Conservation (phyloP, 2,329 filamentous ascomycete species). For the Chrysoporthe cubensis region DNA sequence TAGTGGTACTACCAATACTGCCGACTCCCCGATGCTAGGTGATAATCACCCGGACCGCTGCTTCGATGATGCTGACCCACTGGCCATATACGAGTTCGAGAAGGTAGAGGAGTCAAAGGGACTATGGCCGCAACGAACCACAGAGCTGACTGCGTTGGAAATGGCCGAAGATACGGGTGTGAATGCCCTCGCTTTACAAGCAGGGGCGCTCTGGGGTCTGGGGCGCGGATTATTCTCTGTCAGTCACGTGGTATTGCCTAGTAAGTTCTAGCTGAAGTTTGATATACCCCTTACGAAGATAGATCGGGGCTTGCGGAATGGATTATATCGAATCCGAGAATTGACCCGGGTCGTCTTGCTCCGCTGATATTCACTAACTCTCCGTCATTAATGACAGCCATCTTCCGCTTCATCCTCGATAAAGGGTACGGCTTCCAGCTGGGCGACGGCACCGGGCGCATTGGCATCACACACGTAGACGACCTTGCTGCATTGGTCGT, state of each 20-base stretch:
- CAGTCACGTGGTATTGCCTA: constrained; percentile 44
- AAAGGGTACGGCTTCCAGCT: constrained; percentile 12
- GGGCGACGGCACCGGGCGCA: background rate
- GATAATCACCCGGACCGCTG: constrained; percentile 36
- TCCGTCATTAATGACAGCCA: background rate
- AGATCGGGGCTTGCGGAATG: background rate
- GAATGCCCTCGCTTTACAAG: constrained; percentile 50
- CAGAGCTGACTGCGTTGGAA: constrained; percentile 48
- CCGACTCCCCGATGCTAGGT: constrained; percentile 44
- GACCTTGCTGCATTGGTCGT: constrained; percentile 12
- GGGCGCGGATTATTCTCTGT: constrained; percentile 48
- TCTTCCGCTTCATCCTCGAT: constrained; percentile 1
- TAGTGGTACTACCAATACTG: constrained; percentile 49
- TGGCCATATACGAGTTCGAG: constrained; percentile 49
- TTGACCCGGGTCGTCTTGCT: background rate
- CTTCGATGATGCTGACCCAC: constrained; percentile 44
- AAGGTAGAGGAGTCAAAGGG: constrained; percentile 41
- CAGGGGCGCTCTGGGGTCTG: constrained; percentile 51
- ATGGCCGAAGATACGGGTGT: constrained; percentile 44
- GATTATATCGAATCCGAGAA: background rate
- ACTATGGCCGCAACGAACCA: constrained; percentile 47
- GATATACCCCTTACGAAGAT: background rate
- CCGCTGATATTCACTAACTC: background rate
- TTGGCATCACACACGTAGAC: constrained; percentile 12
- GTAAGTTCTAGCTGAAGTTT: background rate